Evolutionary conservation across 2,329 filamentous ascomycete genomes (phyloP).

Genomic region (Dactylonectria estremocensis): DNA sequence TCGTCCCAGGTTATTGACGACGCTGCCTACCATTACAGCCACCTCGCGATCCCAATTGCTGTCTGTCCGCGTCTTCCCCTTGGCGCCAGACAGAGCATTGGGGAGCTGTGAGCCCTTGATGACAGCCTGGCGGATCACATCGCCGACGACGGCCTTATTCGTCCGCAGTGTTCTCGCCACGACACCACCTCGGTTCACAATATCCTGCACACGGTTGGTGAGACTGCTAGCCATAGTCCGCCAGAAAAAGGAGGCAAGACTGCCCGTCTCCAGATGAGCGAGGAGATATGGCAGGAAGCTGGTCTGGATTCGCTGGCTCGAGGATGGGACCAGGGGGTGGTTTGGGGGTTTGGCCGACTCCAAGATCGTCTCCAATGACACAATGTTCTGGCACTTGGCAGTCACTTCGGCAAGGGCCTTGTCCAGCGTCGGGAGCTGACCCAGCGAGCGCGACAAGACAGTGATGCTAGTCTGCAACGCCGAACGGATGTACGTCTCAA

Average conservation of each 20-base stretch:
- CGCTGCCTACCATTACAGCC: slow-evolving; percentile 92
- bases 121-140: slow-evolving; percentile 88
- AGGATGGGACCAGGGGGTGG: slow-evolving; percentile 74
- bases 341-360: slow-evolving; percentile 75
- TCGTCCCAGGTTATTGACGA: slow-evolving; percentile 73
- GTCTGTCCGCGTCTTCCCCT: slow-evolving; percentile 63
- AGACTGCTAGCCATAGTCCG: slow-evolving; percentile 86
- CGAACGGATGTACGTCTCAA: slow-evolving; percentile 88
- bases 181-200: slow-evolving; percentile 85
- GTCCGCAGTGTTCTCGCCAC: slow-evolving; percentile 84
- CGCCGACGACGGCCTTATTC: slow-evolving; percentile 81
- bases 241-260: slow-evolving; percentile 94
- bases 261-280: slow-evolving; percentile 86
- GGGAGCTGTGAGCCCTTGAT: slow-evolving; percentile 81
- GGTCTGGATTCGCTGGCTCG: slow-evolving; percentile 53
- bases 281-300: slow-evolving; percentile 82
- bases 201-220: slow-evolving; percentile 84
- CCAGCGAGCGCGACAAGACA: slow-evolving; percentile 81
- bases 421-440: slow-evolving; percentile 86
- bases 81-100: slow-evolving; percentile 62
- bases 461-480: slow-evolving; percentile 85
- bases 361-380: slow-evolving; percentile 87
- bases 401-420: slow-evolving; percentile 86
- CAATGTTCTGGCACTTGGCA: slow-evolving; percentile 88
- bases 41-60: slow-evolving; percentile 88